Percentiles rank a stretch among this genome's conserved stretches.
Evolutionary conservation across 108 stramenopile species (phyloP).

Genomic region (Poteriospumella lacustris): DNA sequence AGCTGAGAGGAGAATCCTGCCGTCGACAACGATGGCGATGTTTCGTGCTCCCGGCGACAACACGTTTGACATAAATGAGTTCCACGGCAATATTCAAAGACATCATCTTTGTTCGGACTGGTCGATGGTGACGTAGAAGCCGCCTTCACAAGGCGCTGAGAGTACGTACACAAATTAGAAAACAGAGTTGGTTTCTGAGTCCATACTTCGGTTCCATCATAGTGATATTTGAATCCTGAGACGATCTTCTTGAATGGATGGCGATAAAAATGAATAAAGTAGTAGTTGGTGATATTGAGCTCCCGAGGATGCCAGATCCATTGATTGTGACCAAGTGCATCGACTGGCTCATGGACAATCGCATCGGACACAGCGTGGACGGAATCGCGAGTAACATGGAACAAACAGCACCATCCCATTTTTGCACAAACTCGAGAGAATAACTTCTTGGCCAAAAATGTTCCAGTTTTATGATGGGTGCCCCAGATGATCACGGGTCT

Average conservation of each 20-base stretch:
- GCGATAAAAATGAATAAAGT: slow-evolving; percentile 27
- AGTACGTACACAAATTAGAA: too few species aligned
- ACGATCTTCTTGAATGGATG: slow-evolving; percentile 9
- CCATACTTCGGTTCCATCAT: slow-evolving; percentile 15
- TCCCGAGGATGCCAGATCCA: slow-evolving; percentile 23
- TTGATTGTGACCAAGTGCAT: slow-evolving; percentile 23
- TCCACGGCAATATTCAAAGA: neutral
- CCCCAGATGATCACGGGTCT: slow-evolving; percentile 9
- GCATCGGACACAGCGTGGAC: neutral
- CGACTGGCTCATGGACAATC: neutral
- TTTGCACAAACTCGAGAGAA: neutral
- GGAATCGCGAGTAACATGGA: neutral
- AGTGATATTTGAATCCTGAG: slow-evolving; percentile 18
- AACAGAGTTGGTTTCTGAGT: neutral
- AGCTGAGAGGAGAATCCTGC: too few species aligned
- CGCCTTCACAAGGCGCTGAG: too few species aligned
- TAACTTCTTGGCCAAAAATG: slow-evolving; percentile 16
- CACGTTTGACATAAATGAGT: neutral
- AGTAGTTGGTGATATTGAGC: neutral
- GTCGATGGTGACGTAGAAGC: too few species aligned
- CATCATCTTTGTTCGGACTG: too few species aligned
- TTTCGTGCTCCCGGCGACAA: neutral
- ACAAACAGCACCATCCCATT: slow-evolving; percentile 29
- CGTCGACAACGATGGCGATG: neutral
- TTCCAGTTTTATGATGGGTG: slow-evolving; percentile 30